A percentile compares a stretch with the other conserved stretches of the same genome.
Evolutionary conservation across 768 basidiomycete genomes (phyloP).

Genomic region (Leccinum longicurvipes): DNA sequence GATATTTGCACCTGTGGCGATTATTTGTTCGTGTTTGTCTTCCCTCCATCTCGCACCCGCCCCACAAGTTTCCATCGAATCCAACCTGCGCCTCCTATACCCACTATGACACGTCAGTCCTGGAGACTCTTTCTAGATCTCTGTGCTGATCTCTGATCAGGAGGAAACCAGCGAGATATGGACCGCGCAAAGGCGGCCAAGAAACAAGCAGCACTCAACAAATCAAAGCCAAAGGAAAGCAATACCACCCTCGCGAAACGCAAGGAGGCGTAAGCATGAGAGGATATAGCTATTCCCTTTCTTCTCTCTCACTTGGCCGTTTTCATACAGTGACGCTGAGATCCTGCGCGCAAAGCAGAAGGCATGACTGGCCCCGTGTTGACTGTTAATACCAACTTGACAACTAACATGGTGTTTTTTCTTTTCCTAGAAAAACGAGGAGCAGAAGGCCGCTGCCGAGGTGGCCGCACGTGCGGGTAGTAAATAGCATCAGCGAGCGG

Average conservation of each 20-base stretch:
- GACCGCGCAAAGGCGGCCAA: conserved; percentile 75
- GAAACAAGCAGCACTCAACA: conserved; percentile 50
- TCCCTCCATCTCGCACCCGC: neutral
- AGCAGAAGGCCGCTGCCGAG: conserved; percentile 39
- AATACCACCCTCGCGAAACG: conserved; percentile 58
- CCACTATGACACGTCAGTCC: conserved; percentile 54
- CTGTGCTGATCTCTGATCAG: conserved; percentile 37
- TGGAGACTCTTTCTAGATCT: neutral
- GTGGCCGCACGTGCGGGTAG: conserved; percentile 12
- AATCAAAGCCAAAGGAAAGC: conserved; percentile 70
- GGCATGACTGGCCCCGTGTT: conserved; percentile 39
- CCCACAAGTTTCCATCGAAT: conserved; percentile 8
- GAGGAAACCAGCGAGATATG: conserved; percentile 79
- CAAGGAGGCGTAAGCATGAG: conserved; percentile 65
- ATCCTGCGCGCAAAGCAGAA: conserved; percentile 75
- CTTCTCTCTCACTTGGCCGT: conserved; percentile 24
- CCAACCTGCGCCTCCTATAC: neutral
- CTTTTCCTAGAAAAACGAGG: conserved; percentile 50
- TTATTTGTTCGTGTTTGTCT: conserved; percentile 29
- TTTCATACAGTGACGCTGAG: conserved; percentile 63
- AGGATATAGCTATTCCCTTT: conserved; percentile 10
- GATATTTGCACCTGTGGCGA: neutral
- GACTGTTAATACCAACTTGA: neutral
- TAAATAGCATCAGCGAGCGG: conserved; percentile 37
- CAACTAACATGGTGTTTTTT: conserved; percentile 7